A percentile compares a stretch with the other conserved stretches of the same genome.
These are phyloP conservation scores for Favolaschia claudopus DNA, from an alignment of 768 basidiomycete genomes.

Conservation along the genomic window DNA sequence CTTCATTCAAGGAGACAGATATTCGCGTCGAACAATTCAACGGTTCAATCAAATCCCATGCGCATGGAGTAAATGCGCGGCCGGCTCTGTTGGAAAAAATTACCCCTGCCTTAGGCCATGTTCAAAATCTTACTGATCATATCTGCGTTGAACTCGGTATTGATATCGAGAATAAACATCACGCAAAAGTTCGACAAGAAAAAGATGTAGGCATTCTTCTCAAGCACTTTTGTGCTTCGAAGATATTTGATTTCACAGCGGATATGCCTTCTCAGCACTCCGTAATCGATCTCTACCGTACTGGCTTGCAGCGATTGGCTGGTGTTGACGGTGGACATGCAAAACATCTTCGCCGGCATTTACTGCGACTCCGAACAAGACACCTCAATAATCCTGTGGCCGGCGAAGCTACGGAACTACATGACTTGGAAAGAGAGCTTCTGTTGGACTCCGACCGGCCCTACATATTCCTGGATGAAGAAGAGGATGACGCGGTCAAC, in stretches of 20 bases:
- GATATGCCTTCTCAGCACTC: conserved; percentile 1
- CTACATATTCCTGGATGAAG: neutral
- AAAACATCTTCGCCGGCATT: conserved; percentile 13
- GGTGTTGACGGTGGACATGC: conserved; percentile 15
- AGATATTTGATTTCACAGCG: neutral
- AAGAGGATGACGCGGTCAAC: neutral
- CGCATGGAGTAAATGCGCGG: conserved; percentile 30
- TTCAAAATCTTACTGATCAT: conserved; percentile 23
- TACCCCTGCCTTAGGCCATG: conserved; percentile 31
- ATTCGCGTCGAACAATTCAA: conserved; percentile 36
- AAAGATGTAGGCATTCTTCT: conserved; percentile 26
- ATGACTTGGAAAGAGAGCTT: neutral
- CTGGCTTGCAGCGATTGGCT: conserved; percentile 7
- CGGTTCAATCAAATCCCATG: conserved; percentile 28
- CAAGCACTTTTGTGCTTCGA: conserved; percentile 11
- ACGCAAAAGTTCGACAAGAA: conserved; percentile 29
- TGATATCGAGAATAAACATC: conserved; percentile 24
- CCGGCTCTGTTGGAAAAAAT: conserved; percentile 30
- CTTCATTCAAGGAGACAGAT: conserved; percentile 31
- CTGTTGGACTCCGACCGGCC: neutral
- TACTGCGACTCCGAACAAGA: neutral
- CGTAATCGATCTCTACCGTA: conserved; percentile 12
- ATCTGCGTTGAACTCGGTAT: conserved; percentile 29
- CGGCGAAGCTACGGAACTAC: neutral
- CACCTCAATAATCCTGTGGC: neutral